Evolutionary conservation across 2,329 filamentous ascomycete species (phyloP).

Genomic region (Colletotrichum sp.): DNA sequence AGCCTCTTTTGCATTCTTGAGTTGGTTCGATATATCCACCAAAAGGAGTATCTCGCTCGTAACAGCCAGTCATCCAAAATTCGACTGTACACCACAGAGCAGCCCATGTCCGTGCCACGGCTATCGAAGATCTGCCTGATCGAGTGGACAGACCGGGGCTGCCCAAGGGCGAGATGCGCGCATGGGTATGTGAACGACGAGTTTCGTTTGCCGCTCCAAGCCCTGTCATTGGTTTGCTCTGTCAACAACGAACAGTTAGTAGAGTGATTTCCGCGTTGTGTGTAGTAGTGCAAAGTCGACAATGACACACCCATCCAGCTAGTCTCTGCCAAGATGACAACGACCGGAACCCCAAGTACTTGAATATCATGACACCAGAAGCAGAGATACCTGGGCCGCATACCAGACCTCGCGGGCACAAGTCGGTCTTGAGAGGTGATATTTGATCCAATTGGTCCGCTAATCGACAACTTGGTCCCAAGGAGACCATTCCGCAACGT

Average conservation of each 20-base stretch:
- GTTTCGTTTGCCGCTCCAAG: neutral
- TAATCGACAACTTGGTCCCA: neutral
- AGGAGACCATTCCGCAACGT: neutral
- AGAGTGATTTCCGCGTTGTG: neutral
- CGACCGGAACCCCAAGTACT: neutral
- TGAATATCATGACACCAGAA: neutral
- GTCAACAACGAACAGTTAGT: neutral
- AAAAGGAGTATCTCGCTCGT: neutral
- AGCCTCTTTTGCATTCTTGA: neutral
- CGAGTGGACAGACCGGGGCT: constrained; percentile 7
- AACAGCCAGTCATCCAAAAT: neutral
- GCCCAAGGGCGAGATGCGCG: neutral
- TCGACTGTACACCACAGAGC: neutral
- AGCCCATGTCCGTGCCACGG: constrained; percentile 13
- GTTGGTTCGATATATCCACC: neutral
- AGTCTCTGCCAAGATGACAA: neutral
- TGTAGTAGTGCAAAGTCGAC: neutral
- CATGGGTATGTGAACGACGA: neutral
- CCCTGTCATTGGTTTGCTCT: neutral
- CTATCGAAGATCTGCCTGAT: constrained; percentile 6
- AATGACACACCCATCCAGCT: neutral
- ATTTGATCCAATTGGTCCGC: neutral
- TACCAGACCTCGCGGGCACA: neutral
- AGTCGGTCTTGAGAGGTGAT: neutral
- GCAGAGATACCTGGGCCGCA: neutral